Percentiles rank a stretch among this genome's conserved stretches.
Evolutionary conservation across 768 basidiomycete genomes (phyloP).

Genomic region (Mrakia hoshinonis): DNA sequence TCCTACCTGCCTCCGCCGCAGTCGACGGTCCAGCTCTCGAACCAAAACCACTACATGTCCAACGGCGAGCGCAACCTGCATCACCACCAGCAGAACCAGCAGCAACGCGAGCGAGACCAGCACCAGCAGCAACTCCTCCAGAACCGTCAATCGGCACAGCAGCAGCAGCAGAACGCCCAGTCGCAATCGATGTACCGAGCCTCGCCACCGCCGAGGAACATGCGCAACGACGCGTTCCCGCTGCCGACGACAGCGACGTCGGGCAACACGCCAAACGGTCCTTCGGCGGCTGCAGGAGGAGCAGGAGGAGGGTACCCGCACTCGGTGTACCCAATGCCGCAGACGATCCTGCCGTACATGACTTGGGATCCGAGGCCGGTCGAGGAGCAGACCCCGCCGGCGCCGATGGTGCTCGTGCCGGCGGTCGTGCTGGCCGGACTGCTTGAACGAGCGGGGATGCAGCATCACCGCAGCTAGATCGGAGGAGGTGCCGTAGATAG

Average conservation of each 20-base stretch:
- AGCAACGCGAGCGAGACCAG: constrained; percentile 5
- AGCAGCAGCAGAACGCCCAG: neutral
- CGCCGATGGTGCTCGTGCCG: constrained; percentile 27
- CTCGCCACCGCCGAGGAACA: constrained; percentile 6
- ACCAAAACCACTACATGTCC: constrained; percentile 3
- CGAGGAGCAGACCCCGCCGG: constrained; percentile 16
- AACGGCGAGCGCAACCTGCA: neutral
- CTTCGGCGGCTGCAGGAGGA: neutral
- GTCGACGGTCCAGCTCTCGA: constrained; percentile 9
- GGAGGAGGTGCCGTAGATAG: neutral
- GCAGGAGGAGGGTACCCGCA: neutral
- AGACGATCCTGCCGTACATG: constrained; percentile 24
- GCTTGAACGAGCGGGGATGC: constrained; percentile 23
- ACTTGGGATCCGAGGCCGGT: constrained; percentile 27
- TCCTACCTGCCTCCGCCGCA: neutral
- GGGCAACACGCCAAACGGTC: neutral
- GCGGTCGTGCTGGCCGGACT: constrained; percentile 17
- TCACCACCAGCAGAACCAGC: constrained; percentile 16
- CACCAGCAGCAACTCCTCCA: constrained; percentile 15
- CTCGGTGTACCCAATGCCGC: constrained; percentile 13
- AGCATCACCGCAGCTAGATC: neutral
- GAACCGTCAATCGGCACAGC: neutral
- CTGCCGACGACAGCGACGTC: constrained; percentile 19
- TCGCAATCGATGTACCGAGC: neutral
- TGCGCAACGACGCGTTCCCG: constrained; percentile 9